phyloP scores from a whole-genome alignment of 257 asterid genomes.

The Penstemon barbatus region DNA sequence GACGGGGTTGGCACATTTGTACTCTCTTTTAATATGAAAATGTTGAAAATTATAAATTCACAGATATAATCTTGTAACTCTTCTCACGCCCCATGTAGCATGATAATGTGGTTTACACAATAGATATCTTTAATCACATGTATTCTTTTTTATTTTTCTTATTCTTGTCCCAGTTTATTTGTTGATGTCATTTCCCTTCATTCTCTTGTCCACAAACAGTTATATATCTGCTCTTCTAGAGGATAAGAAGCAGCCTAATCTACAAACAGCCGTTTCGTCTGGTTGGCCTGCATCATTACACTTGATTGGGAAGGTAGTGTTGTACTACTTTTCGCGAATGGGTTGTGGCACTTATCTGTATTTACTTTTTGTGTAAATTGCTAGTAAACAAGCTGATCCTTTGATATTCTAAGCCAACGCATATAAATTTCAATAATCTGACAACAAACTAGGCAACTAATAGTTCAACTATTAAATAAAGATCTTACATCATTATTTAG shows the following conservation, averaged over 20 bases:
- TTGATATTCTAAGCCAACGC: background rate
- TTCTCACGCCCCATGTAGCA: background rate
- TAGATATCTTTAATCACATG: background rate
- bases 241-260: conserved; percentile 58
- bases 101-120: background rate
- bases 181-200: background rate
- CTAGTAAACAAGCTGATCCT: background rate
- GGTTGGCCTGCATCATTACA: conserved; percentile 98
- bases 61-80: conserved; percentile 7
- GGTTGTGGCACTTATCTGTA: background rate
- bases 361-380: background rate
- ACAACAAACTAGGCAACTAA: background rate
- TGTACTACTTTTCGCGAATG: background rate
- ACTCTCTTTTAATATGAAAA: background rate
- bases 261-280: conserved; percentile 64
- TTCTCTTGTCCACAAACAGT: conserved; percentile 45
- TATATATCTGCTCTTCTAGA: conserved; percentile 87
- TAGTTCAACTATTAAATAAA: conserved; percentile 1
- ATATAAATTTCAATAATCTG: conserved; percentile 9
- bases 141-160: conserved; percentile 17
- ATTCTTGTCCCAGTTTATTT: conserved; percentile 15
- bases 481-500: conserved; percentile 15
- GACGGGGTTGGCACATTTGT: background rate
- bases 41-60: conserved; percentile 10
- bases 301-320: conserved; percentile 91